phyloP scores from a whole-genome alignment of 2,329 filamentous ascomycete species.

The Lachnellula occidentalis region DNA sequence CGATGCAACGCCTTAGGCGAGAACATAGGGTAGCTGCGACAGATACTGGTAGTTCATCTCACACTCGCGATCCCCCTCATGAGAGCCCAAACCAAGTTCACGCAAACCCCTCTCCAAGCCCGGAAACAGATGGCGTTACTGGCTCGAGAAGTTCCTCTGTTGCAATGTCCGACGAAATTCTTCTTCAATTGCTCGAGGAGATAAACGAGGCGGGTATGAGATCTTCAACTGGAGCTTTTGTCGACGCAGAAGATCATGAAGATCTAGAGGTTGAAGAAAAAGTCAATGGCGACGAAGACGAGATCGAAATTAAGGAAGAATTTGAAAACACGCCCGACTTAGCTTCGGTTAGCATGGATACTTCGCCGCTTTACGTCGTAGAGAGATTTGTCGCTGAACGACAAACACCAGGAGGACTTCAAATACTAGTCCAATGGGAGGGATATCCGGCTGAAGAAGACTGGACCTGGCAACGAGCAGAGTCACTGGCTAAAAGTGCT shows the following conservation, averaged over 20 bases:
- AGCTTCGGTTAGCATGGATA: neutral
- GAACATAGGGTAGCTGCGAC: neutral
- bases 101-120: neutral
- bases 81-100: neutral
- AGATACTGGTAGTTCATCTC: neutral
- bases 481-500: constrained; percentile 3
- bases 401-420: neutral
- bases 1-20: neutral
- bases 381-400: constrained; percentile 11
- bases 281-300: neutral
- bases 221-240: neutral
- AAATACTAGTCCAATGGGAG: constrained; percentile 19
- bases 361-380: neutral
- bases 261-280: neutral
- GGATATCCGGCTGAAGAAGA: constrained; percentile 15
- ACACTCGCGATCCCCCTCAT: neutral
- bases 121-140: neutral
- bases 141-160: neutral
- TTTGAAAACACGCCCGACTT: neutral
- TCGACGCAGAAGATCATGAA: neutral
- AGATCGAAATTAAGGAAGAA: neutral
- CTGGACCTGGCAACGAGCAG: constrained; percentile 17
- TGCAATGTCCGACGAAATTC: neutral
- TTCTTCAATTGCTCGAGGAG: neutral
- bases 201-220: neutral